phyloP scores from a whole-genome alignment of 768 basidiomycete species.

The Agrocybe pediades region DNA sequence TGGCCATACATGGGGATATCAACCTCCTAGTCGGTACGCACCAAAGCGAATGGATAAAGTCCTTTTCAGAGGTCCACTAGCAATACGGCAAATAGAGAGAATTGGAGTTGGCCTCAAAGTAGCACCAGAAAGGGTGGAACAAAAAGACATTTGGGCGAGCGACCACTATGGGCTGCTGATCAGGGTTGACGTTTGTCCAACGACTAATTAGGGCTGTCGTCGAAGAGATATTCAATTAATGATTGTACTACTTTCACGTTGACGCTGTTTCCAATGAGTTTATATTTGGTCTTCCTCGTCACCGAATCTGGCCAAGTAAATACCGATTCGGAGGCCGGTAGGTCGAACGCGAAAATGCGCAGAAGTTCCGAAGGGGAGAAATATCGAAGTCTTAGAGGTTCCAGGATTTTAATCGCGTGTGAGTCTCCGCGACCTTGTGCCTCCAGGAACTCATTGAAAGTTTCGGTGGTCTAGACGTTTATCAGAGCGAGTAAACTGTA shows the following conservation, averaged over 20 bases:
- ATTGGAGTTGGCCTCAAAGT: constrained; percentile 13
- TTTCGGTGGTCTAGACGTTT: constrained; percentile 53
- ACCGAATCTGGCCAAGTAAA: constrained; percentile 68
- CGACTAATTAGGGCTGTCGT: constrained; percentile 14
- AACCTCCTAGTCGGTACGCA: constrained; percentile 8
- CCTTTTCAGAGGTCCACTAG: constrained; percentile 7
- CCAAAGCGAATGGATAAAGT: constrained; percentile 20
- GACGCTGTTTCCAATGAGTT: constrained; percentile 81
- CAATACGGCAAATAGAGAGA: constrained; percentile 5
- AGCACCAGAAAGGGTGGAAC: background rate
- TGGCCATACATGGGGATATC: constrained; percentile 19
- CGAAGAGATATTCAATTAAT: constrained; percentile 62
- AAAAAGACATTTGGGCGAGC: constrained; percentile 11
- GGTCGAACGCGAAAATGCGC: constrained; percentile 63
- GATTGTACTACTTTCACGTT: constrained; percentile 72
- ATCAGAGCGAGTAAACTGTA: background rate
- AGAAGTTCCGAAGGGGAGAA: constrained; percentile 76
- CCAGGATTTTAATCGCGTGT: constrained; percentile 54
- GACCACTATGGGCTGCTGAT: constrained; percentile 17
- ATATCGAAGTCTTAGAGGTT: constrained; percentile 67
- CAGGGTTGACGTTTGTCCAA: constrained; percentile 2
- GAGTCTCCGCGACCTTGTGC: constrained; percentile 40
- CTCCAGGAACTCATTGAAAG: constrained; percentile 57
- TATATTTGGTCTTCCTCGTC: constrained; percentile 71
- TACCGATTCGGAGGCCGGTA: constrained; percentile 14